Evolutionary conservation across 179 eudicot genomes (phyloP).

Genomic region (Heliamphora pulchella): DNA sequence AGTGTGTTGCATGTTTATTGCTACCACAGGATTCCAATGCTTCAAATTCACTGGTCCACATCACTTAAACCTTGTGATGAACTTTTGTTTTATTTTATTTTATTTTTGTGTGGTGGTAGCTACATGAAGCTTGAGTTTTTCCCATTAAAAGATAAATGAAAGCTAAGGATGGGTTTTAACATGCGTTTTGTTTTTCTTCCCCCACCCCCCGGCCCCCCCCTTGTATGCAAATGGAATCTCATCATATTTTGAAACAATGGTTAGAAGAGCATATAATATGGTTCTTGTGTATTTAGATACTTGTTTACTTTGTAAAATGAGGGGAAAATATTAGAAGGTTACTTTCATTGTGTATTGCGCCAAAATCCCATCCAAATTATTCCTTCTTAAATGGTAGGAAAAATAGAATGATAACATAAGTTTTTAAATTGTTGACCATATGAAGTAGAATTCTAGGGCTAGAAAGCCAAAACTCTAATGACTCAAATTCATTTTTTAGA

Average conservation of each 20-base stretch:
- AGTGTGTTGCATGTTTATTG: too few species aligned
- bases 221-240: too few species aligned
- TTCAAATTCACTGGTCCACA: too few species aligned
- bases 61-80: neutral
- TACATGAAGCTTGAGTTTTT: neutral
- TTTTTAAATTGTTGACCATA: too few species aligned
- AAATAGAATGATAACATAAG: too few species aligned
- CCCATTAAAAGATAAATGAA: neutral
- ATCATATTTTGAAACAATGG: too few species aligned
- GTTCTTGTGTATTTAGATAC: neutral
- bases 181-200: neutral
- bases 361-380: neutral
- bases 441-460: neutral
- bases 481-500: neutral
- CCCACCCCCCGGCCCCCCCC: too few species aligned
- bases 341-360: neutral
- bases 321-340: neutral
- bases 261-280: neutral
- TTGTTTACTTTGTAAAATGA: neutral
- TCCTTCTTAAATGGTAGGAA: neutral
- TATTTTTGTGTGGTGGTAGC: neutral
- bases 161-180: neutral
- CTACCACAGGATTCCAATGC: too few species aligned
- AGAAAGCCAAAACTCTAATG: neutral
- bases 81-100: neutral